Evolutionary conservation across 495 filamentous ascomycete species (phyloP).

Genomic region (Penicillium pulvis): DNA sequence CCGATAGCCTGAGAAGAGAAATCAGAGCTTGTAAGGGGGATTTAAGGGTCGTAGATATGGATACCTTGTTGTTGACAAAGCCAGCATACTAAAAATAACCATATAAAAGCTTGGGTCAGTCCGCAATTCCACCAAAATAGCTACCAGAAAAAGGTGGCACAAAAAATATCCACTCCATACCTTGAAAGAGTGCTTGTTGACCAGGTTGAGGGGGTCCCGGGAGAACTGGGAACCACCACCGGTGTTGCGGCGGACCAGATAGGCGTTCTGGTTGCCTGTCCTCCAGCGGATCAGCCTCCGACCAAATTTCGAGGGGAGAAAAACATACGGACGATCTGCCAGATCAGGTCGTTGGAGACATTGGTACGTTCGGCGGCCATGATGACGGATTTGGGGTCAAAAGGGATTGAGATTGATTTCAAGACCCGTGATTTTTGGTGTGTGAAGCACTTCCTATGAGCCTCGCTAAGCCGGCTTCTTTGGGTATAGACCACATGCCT

Average conservation of each 20-base stretch:
- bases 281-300: constrained; percentile 11
- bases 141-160: neutral
- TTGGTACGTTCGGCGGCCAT: constrained; percentile 55
- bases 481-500: constrained; percentile 34
- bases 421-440: constrained; percentile 18
- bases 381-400: constrained; percentile 34
- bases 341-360: constrained; percentile 86
- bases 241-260: constrained; percentile 82
- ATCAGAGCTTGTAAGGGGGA: constrained; percentile 6
- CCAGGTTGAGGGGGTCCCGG: constrained; percentile 86
- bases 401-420: constrained; percentile 30
- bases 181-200: constrained; percentile 90
- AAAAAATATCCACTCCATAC: constrained; percentile 43
- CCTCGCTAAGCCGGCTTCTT: constrained; percentile 49
- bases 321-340: constrained; percentile 83
- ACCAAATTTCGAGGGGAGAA: neutral
- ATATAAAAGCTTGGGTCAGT: constrained; percentile 7
- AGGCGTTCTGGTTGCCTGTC: constrained; percentile 77
- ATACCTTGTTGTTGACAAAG: constrained; percentile 91
- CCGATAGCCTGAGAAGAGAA: constrained; percentile 72
- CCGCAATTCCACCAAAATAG: neutral
- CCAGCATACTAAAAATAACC: constrained; percentile 68
- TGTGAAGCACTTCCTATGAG: constrained; percentile 20
- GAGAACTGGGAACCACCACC: constrained; percentile 84
- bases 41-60: neutral